Base-by-base conservation (phyloP, 768 basidiomycete genomes). In the Postia placenta region DNA sequence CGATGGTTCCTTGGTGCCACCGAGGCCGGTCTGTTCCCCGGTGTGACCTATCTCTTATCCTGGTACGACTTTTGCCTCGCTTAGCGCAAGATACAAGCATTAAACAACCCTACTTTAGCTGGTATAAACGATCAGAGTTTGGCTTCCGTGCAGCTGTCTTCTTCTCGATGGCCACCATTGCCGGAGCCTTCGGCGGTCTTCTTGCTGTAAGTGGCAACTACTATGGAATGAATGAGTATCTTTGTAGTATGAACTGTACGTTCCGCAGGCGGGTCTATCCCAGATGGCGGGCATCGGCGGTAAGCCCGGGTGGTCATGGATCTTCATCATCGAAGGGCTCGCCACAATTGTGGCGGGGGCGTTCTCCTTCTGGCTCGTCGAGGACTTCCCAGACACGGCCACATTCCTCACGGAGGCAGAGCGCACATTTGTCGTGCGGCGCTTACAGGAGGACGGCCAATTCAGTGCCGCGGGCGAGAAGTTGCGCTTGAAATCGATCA, bases 371-470 rank as follows among this genome's bases (percentile, higher is more conserved):
- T 90, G 76, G 74, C 78, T 90, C 59, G 78, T 90, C 50, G 81
- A 87, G 57, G 87, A 90, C 60, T 90, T 90, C 67, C 87, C 88
- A 3, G 85, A 90, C 56, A 85, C 80, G 0, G 87, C 87, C 24
- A 84, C 75, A 55, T 90, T 89, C 69, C 70, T 90, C 5, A 75
- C 74, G n/a, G 82, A 85, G 56, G 74, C 68, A 2, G 87, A 90
- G 64, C 71, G 83, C 26, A 80, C 79, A 5, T 70, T 83, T 17
- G 74, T 87, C 46, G 72, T 88, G 46, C 74, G 80, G 19, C 70
- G 84, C 17, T 68, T 89, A 27, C 83, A 87, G 60, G 59, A 64
- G 14, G 83, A 87, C 59, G 73, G 80, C 52, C 81, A 86, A 60
- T 82, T 81, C 64, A 85, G 81, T 60, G 85, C 86, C 2, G 83